A percentile compares a stretch with the other conserved stretches of the same genome.
Conservation (phyloP, 2,329 filamentous ascomycete species). For the Xylaria sp. region DNA sequence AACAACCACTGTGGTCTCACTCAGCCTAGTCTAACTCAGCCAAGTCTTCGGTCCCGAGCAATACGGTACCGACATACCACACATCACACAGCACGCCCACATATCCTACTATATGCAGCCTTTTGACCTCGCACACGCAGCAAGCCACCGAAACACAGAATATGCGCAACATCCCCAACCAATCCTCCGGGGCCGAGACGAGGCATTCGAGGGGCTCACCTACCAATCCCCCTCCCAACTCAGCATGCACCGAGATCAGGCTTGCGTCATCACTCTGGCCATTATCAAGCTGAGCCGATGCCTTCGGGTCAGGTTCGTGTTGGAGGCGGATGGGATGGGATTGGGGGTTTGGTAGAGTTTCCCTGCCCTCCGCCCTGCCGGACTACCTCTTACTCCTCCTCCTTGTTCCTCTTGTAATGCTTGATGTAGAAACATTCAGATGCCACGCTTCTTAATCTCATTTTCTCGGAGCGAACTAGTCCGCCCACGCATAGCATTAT, state of each 20-base stretch:
- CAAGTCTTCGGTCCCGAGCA: too few relatives aligned
- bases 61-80: too few relatives aligned
- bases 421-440: too few relatives aligned
- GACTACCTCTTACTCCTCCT: too few relatives aligned
- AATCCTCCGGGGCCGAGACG: slow-evolving; percentile 11
- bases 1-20: too few relatives aligned
- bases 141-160: not conserved
- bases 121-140: not conserved
- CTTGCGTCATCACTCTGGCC: slow-evolving; percentile 16
- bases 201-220: not conserved
- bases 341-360: too few relatives aligned
- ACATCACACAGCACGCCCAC: too few relatives aligned
- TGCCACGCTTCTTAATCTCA: not conserved
- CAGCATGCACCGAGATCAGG: not conserved
- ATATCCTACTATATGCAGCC: not conserved
- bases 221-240: too few relatives aligned
- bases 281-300: not conserved
- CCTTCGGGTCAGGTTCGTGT: not conserved
- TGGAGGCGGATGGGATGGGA: not conserved
- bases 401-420: too few relatives aligned
- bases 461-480: not conserved
- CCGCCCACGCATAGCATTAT: too few relatives aligned
- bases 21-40: too few relatives aligned
- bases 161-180: slow-evolving; percentile 27
- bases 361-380: too few relatives aligned